A percentile compares a stretch with the other conserved stretches of the same genome.
Conservation (phyloP, 2,329 filamentous ascomycete species). For the Fusarium brevicatenulatum region DNA sequence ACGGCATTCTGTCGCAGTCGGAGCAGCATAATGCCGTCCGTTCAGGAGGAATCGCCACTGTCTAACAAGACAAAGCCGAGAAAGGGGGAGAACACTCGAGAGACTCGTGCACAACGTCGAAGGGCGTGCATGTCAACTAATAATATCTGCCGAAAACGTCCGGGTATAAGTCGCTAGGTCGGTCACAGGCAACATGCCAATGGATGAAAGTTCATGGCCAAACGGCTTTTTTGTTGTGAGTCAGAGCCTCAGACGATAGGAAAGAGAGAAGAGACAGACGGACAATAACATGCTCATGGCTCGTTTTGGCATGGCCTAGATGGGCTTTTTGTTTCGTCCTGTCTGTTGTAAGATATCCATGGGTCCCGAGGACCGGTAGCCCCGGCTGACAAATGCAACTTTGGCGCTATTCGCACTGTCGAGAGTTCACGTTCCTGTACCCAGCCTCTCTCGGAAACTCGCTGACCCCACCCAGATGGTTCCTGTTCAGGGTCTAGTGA, state of each 20-base stretch:
- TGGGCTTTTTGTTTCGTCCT: slow-evolving; percentile 31
- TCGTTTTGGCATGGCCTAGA: slow-evolving; percentile 26
- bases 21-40: neutral
- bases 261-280: neutral
- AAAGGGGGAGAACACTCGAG: slow-evolving; percentile 10
- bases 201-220: neutral
- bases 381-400: slow-evolving; percentile 44
- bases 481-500: slow-evolving; percentile 16
- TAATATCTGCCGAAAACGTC: slow-evolving; percentile 24
- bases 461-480: slow-evolving; percentile 18
- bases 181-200: neutral
- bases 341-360: slow-evolving; percentile 25
- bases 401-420: slow-evolving; percentile 33
- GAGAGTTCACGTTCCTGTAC: neutral
- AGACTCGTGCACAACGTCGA: slow-evolving; percentile 26
- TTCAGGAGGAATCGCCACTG: neutral
- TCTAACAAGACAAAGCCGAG: neutral
- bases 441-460: slow-evolving; percentile 20
- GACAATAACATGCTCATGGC: neutral
- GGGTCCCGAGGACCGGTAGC: slow-evolving; percentile 18
- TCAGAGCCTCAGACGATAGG: slow-evolving; percentile 18
- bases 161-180: slow-evolving; percentile 17
- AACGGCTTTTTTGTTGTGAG: slow-evolving; percentile 2
- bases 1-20: neutral
- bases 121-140: slow-evolving; percentile 43